Evolutionary conservation across 2,329 filamentous ascomycete genomes (phyloP).

Genomic region (Ceratocystis colombiana): DNA sequence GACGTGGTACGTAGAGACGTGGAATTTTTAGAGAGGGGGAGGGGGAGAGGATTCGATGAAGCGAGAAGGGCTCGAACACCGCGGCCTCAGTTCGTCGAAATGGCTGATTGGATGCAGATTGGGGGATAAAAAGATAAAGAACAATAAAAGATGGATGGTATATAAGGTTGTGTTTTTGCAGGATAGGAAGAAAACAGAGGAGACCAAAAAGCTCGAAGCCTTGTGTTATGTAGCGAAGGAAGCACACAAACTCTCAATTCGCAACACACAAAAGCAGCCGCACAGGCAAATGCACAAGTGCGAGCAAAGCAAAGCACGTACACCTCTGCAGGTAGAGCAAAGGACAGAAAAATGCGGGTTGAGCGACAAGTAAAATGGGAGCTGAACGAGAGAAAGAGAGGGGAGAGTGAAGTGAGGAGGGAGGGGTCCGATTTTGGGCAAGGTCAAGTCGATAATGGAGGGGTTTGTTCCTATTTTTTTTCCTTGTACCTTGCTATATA

Average conservation of each 20-base stretch:
- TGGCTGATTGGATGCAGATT: neutral
- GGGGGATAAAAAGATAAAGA: constrained; percentile 1
- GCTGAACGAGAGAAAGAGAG: neutral
- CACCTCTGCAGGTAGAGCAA: constrained; percentile 1
- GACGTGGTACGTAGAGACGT: neutral
- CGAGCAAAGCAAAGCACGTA: constrained; percentile 1
- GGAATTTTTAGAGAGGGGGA: neutral
- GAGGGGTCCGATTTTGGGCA: neutral
- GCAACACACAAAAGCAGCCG: neutral
- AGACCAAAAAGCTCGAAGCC: constrained; percentile 2
- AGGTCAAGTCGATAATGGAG: constrained; percentile 8
- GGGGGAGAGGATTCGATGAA: neutral
- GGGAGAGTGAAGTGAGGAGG: neutral
- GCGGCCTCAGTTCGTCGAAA: neutral
- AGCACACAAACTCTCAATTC: constrained; percentile 8
- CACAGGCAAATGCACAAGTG: neutral
- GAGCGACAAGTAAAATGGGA: neutral
- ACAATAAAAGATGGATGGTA: constrained; percentile 5
- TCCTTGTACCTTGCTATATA: neutral
- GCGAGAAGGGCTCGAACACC: constrained; percentile 3
- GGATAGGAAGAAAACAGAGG: neutral
- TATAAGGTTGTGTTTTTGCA: neutral
- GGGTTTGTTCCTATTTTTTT: neutral
- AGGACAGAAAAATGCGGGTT: neutral
- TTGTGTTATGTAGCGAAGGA: constrained; percentile 2